phyloP scores from a whole-genome alignment of 441 rosid species.

The Eutrema salsugineum region DNA sequence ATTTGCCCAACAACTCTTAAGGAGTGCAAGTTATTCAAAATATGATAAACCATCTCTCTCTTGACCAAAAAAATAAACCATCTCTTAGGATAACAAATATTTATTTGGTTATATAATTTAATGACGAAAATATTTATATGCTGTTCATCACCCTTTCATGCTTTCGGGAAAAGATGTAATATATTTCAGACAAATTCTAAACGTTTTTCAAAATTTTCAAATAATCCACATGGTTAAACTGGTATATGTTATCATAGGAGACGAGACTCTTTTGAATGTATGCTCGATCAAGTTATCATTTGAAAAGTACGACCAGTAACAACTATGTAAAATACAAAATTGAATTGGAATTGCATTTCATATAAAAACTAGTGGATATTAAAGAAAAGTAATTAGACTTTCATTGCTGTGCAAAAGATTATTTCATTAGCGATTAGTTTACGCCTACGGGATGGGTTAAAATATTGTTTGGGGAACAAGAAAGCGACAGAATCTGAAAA shows the following conservation, averaged over 20 bases:
- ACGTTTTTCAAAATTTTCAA: too few species aligned
- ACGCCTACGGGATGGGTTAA: conserved; percentile 6
- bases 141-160: too few species aligned
- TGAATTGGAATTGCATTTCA: background rate
- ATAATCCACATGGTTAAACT: too few species aligned
- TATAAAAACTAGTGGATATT: background rate
- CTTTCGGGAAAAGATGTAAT: too few species aligned
- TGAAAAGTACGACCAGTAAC: background rate
- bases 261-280: too few species aligned
- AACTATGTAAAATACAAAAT: background rate
- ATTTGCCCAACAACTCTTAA: background rate
- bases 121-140: too few species aligned
- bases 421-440: background rate
- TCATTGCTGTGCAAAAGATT: background rate
- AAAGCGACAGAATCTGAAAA: conserved; percentile 2
- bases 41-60: background rate
- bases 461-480: conserved; percentile 11
- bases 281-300: background rate
- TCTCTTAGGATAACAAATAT: background rate
- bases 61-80: background rate
- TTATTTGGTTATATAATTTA: background rate
- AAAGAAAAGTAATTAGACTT: background rate
- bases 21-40: background rate
- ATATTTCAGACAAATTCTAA: too few species aligned
- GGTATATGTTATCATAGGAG: too few species aligned